Base-by-base conservation (phyloP, 2,329 filamentous ascomycete genomes). In the Celoporthe dispersa region DNA sequence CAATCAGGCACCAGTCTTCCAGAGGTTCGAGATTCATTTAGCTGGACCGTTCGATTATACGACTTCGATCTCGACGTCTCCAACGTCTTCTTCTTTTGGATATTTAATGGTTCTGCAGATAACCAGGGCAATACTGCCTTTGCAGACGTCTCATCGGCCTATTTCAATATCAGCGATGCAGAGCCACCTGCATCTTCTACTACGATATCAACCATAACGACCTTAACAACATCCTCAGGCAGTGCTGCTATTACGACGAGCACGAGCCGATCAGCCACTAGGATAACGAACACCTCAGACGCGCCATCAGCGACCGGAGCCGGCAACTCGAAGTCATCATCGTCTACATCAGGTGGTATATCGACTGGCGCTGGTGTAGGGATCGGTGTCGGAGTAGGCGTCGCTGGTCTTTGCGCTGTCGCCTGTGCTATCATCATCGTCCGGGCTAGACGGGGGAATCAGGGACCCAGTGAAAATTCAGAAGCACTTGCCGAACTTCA, bases 1-100 rank as follows among this genome's bases (percentile, higher is more conserved):
- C n/a, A 53, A n/a, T n/a, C 9, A 68, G 66, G n/a, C 44, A 64
- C 55, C 2, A 48, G 37, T 12, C 31, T 53, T 31, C 63, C 63
- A 9, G 55, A 53, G 9, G 55, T 33, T n/a, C 51, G 33, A 7
- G 35, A 22, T 19, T 66, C 68, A 48, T 74, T 75, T 37, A 62
- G 67, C 25, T 75, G 74, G 74, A 64, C 66, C 2, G 73, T 75
- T 3, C 65, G 72, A 16, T 2, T 70, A 1, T 70, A 75, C 28
- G 62, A 69, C 3, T 68, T 73, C 12, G 72, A 75, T 14, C 60
- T 74, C 7, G 51, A 25, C 6, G 28, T 41, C 25, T 75, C 74
- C 1, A 67, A 72, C 44, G 51, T 71, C 63, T 73, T 74, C 64
- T 75, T 73, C 59, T 63, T 74, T 22, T 75, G 73, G 74, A 57